phyloP scores from a whole-genome alignment of 2,329 filamentous ascomycete genomes.

The Botrytis aclada region DNA sequence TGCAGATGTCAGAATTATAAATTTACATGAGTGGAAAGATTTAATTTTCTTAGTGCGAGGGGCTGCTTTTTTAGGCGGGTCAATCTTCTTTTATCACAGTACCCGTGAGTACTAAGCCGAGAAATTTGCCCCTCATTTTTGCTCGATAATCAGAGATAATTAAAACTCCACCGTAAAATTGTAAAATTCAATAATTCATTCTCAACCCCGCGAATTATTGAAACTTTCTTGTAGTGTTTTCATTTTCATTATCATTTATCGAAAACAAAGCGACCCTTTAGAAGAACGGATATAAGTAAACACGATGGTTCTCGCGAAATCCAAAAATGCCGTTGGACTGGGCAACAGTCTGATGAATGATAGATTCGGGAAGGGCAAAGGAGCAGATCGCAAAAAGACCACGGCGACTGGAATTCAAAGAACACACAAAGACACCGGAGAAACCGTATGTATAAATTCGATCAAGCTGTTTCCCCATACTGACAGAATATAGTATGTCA shows the following conservation, averaged over 20 bases:
- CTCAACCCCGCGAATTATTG: background rate
- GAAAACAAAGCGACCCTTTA: background rate
- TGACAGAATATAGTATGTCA: conserved; percentile 65
- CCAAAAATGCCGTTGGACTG: conserved; percentile 90
- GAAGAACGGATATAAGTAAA: background rate
- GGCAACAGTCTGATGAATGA: conserved; percentile 99
- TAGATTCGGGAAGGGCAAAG: conserved; percentile 91
- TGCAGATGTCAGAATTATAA: background rate
- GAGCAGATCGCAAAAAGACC: conserved; percentile 73
- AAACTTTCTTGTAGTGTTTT: background rate
- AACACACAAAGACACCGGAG: conserved; percentile 75
- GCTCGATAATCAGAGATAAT: conserved; percentile 28
- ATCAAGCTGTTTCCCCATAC: conserved; percentile 10
- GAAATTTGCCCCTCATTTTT: conserved; percentile 24
- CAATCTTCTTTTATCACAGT: conserved; percentile 7
- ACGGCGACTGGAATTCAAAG: conserved; percentile 53
- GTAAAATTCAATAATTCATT: conserved; percentile 37
- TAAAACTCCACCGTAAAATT: conserved; percentile 19
- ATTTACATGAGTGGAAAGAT: conserved; percentile 21
- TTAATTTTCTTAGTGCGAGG: conserved; percentile 17
- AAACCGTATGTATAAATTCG: conserved; percentile 52
- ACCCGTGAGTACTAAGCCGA: background rate
- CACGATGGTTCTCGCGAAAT: conserved; percentile 77
- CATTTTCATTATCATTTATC: background rate
- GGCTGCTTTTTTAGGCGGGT: conserved; percentile 25